These are phyloP conservation scores for Cupressus sempervirens DNA, from an alignment of 75 land plant species.

Conservation along the genomic window DNA sequence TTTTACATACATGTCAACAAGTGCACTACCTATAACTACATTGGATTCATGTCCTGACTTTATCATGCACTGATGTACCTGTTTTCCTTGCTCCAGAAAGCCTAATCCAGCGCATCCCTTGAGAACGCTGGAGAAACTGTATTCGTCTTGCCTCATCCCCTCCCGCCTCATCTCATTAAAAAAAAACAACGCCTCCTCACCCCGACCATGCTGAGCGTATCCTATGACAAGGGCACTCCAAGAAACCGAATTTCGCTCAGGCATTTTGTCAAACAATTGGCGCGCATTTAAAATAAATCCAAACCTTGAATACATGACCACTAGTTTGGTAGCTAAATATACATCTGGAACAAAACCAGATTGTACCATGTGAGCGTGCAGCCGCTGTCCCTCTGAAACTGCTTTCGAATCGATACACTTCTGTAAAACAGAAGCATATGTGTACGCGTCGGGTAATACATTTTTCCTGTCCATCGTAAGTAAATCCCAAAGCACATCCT, in stretches of 20 bases:
- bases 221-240: conserved; percentile 31
- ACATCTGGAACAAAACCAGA: conserved; percentile 1
- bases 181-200: conserved; percentile 13
- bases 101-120: conserved; percentile 17
- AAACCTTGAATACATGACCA: conserved; percentile 5
- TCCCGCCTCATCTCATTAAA: conserved; percentile 10
- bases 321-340: conserved; percentile 6
- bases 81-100: conserved; percentile 19
- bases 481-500: not conserved
- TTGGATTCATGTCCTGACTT: conserved; percentile 12
- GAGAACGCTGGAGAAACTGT: conserved; percentile 25
- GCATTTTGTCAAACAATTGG: conserved; percentile 19
- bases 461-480: not conserved
- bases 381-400: not conserved
- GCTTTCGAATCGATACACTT: conserved; percentile 6
- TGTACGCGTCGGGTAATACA: not conserved
- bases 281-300: conserved; percentile 16
- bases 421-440: not conserved
- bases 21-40: conserved; percentile 16
- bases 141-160: conserved; percentile 14
- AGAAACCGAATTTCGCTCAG: conserved; percentile 23
- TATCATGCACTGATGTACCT: conserved; percentile 18
- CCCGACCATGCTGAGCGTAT: conserved; percentile 23
- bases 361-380: conserved; percentile 3
- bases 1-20: conserved; percentile 22